Percentiles rank a stretch among this genome's conserved stretches.
phyloP scores from a whole-genome alignment of 345 rosid species.

The Heritiera littoralis region DNA sequence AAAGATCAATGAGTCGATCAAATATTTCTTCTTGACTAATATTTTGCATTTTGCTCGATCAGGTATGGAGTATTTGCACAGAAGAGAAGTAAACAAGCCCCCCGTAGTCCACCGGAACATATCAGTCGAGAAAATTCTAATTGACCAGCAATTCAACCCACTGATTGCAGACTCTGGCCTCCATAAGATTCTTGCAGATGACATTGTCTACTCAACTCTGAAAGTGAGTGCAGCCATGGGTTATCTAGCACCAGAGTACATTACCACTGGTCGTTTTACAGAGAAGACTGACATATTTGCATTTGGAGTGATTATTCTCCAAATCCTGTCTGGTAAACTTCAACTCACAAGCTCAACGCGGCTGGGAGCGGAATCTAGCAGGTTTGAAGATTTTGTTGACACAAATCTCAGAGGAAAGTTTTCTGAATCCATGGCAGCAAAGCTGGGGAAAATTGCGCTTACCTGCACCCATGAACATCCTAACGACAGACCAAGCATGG shows the following conservation, averaged over 20 bases:
- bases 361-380: conserved; percentile 60
- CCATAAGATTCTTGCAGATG: conserved; percentile 80
- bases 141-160: conserved; percentile 81
- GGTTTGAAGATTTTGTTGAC: conserved; percentile 57
- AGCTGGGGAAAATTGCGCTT: conserved; percentile 61
- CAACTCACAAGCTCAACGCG: conserved; percentile 60
- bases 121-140: conserved; percentile 77
- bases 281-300: conserved; percentile 85
- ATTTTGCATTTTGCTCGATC: conserved; percentile 17
- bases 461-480: conserved; percentile 70
- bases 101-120: conserved; percentile 71
- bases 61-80: conserved; percentile 84
- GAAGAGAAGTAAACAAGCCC: conserved; percentile 56
- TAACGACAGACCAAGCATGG: conserved; percentile 69
- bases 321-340: conserved; percentile 74
- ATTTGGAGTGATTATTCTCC: conserved; percentile 85
- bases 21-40: neutral
- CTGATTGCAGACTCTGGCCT: conserved; percentile 85
- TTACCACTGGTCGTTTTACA: conserved; percentile 82
- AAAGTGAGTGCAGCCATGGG: conserved; percentile 98
- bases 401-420: conserved; percentile 50
- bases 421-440: conserved; percentile 53
- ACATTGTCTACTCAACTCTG: conserved; percentile 75
- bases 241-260: conserved; percentile 87
- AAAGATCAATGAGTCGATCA: neutral